phyloP scores from a whole-genome alignment of 345 rosid genomes.

The Brassica cretica region DNA sequence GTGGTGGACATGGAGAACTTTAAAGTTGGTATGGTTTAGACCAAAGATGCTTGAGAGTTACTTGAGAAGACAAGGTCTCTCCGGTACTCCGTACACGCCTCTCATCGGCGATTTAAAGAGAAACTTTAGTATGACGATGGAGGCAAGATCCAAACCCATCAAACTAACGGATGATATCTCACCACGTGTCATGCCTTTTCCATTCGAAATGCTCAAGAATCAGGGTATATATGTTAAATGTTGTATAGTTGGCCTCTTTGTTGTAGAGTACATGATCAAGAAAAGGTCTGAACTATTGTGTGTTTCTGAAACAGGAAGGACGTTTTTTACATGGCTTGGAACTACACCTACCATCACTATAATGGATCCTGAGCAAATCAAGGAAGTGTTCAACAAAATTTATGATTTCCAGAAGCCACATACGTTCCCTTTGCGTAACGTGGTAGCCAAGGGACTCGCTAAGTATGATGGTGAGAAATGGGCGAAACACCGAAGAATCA shows the following conservation, averaged over 20 bases:
- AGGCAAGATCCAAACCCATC: conserved; percentile 1
- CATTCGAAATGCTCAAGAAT: not conserved
- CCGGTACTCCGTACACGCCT: conserved; percentile 37
- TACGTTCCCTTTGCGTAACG: not conserved
- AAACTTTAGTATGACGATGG: not conserved
- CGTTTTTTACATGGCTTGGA: conserved; percentile 47
- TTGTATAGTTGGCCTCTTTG: not conserved
- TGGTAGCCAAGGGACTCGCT: not conserved
- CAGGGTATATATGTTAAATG: not conserved
- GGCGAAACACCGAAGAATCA: not conserved
- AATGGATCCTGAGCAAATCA: conserved; percentile 40
- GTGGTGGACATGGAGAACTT: not conserved
- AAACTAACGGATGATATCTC: not conserved
- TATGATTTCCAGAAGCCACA: not conserved
- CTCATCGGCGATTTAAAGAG: conserved; percentile 27
- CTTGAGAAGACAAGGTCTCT: not conserved
- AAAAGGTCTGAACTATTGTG: not conserved
- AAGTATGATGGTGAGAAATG: not conserved
- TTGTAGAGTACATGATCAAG: not conserved
- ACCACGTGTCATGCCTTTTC: conserved; percentile 18
- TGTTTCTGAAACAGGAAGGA: conserved; percentile 41
- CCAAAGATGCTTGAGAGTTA: not conserved
- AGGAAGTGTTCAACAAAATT: not conserved
- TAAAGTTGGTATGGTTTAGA: conserved; percentile 20
- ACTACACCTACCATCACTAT: conserved; percentile 44